Base-by-base conservation (phyloP, 2,329 filamentous ascomycete species). In the Trichoderma lentiforme region DNA sequence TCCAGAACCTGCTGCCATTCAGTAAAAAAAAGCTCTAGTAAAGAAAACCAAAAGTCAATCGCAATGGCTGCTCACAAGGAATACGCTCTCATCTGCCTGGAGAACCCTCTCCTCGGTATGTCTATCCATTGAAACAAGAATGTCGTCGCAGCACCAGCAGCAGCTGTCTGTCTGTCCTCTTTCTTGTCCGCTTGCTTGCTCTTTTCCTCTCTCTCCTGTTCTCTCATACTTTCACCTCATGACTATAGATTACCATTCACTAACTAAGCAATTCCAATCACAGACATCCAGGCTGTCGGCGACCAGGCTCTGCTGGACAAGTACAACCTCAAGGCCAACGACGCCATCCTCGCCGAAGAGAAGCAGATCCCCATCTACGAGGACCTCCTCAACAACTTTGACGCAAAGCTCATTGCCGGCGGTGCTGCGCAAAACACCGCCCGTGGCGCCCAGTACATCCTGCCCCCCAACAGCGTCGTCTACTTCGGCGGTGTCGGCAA, bases 401-500 rank as follows among this genome's bases (percentile, higher is more conserved):
- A 96, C 78, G 95, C 95, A 75, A 97, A 97, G 85, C 88, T 98
- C 81, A 96, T 98, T 80, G 94, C 96, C 70, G 96, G 96, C 76
- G 96, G 96, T 79, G 96, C 96, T 71, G 96, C 96, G 34, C 96
- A 99, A 86, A 99, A 99, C 89, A 97, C 94, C 69, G 95, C 96
- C 77, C 92, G 96, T 80, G 96, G 96, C 77, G 96, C 95, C 75
- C 93, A 96, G 90, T 99, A 99, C 88, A 91, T 98, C 76, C 93
- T 99, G 71, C 91, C 93, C 36, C 86, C 92, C 73, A 92, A 97
- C 86, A 95, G 93, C 75, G 94, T 97, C 79, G 90, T 97, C 82
- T 99, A 94, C 88, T 89, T 98, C 76, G 96, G 96, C 77, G 95
- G 95, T 80, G 94, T 97, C 72, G 96, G 96, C 76, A 91, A 95